Conservation (phyloP, 2,329 filamentous ascomycete genomes). For the Ophiostoma himal-ulmi region DNA sequence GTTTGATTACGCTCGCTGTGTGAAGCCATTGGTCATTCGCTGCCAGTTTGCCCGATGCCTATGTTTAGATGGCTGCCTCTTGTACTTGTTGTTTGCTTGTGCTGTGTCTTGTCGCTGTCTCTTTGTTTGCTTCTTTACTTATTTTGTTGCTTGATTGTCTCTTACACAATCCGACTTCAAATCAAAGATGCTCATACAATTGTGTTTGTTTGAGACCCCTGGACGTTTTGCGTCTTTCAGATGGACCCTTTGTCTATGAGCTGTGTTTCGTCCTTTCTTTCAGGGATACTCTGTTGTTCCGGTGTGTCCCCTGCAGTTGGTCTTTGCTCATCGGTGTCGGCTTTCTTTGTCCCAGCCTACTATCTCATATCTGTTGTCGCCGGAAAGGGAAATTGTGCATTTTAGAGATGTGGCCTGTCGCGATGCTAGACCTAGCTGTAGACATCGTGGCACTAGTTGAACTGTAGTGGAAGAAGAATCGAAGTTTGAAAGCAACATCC, state of each 20-base stretch:
- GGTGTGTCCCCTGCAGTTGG: not conserved
- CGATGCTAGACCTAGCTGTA: not conserved
- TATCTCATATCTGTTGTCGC: not conserved
- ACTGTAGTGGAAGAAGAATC: not conserved
- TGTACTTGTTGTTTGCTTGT: not conserved
- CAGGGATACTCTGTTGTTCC: not conserved
- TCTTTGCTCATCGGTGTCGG: not conserved
- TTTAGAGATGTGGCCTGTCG: not conserved
- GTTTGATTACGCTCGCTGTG: not conserved
- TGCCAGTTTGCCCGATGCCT: not conserved
- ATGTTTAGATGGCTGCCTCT: constrained; percentile 7
- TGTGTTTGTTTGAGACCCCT: not conserved
- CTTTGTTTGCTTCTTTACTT: not conserved
- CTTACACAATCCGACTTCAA: not conserved
- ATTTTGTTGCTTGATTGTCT: not conserved
- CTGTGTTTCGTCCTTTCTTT: constrained; percentile 5
- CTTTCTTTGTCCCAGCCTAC: not conserved
- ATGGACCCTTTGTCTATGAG: not conserved
- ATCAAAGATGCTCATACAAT: not conserved
- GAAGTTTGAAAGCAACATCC: not conserved
- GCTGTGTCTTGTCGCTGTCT: not conserved
- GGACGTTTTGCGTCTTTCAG: constrained; percentile 6
- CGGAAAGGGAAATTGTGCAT: constrained; percentile 3
- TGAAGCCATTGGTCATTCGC: not conserved
- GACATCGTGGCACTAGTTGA: not conserved